These are phyloP conservation scores for Avena atlantica DNA, from an alignment of 176 grass and related monocot species.

Conservation along the genomic window DNA sequence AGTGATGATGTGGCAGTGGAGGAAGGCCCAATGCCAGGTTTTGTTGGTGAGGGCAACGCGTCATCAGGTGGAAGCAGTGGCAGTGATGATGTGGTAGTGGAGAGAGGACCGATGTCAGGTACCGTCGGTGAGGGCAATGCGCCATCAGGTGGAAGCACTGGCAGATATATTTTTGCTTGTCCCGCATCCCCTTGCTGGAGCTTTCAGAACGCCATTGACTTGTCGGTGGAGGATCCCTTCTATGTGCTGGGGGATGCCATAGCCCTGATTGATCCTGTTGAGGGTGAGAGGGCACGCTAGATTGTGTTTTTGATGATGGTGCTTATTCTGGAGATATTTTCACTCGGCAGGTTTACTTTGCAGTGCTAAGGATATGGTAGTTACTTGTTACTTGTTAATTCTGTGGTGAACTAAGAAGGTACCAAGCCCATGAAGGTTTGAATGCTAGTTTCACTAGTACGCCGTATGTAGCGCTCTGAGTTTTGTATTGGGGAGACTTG, in stretches of 20 bases:
- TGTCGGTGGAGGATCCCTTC: conserved; percentile 20
- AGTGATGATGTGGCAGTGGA: not conserved
- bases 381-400: not conserved
- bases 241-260: not conserved
- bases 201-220: conserved; percentile 29
- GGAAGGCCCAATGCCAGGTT: not conserved
- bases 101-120: not conserved
- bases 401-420: not conserved
- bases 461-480: not conserved
- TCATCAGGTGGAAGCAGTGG: not conserved
- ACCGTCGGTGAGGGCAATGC: not conserved
- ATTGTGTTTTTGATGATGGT: not conserved
- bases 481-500: not conserved
- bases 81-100: not conserved
- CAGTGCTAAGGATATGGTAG: not conserved
- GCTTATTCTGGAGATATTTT: not conserved
- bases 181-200: not conserved
- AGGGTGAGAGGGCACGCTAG: not conserved
- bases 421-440: not conserved
- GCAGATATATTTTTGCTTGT: not conserved
- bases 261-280: not conserved
- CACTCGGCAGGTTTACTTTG: not conserved
- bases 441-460: not conserved
- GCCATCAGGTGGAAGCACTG: not conserved
- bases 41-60: not conserved